Base-by-base conservation (phyloP, 306 rosid species). In the Acacia confusa region DNA sequence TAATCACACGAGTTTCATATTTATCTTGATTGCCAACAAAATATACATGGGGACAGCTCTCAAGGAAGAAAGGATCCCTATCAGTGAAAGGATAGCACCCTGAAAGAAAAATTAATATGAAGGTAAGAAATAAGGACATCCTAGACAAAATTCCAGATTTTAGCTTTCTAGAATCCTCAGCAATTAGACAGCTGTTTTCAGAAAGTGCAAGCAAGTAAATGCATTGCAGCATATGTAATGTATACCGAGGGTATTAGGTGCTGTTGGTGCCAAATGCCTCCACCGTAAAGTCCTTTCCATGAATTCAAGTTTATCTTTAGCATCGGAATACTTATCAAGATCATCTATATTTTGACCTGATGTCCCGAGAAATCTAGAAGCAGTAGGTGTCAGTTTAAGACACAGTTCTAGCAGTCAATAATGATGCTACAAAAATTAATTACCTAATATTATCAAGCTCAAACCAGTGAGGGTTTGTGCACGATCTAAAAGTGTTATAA, bases 181-280 rank as follows among this genome's bases (percentile, higher is more conserved):
- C 53, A 79, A 78, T 79, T 58, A 80, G 44, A 52, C 65, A 78
- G 27, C 8, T 69, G 70, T 48, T 66, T 68, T 70, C 16, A 65
- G 24, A 74, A 72, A 63, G 36, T 16, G 36, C 77, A 86, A 83
- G 55, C 52, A 12, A 60, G 81, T 19, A 74, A 72, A 70, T 66
- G 16, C 24, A 53, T 73, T 40, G 71, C 78, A 77, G 71, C 79
- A 82, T 55, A 60, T 48, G 74, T 64, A 72, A 76, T 32, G 74
- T 24, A 76, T 90, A 95, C 99, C 99, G 44, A 95, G 98, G 76
- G 98, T 93, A 83, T 93, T 95, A 78, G 99, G 99, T n/a, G 99
- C 89, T 53, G 99, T 95, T 27, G 99, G 99, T 77, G 99, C 99
- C 75, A 95, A 76, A 90, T 95, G 99, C 87, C 99, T 90, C 98